Conservation (phyloP, 2,329 filamentous ascomycete species). For the Arthrobotrys pseudoclavata region DNA sequence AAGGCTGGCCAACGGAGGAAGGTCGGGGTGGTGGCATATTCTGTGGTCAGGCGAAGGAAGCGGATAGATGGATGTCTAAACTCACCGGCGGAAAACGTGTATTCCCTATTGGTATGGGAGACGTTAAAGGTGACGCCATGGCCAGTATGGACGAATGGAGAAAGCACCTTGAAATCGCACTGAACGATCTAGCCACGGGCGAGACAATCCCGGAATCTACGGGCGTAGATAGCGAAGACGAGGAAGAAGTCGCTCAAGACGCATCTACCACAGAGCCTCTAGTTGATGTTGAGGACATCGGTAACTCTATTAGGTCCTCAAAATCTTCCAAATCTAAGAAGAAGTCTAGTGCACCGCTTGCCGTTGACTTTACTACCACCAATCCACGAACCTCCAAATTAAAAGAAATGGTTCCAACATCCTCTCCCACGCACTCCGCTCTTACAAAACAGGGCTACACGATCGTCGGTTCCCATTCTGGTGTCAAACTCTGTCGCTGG, state of each 20-base stretch:
- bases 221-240: conserved; percentile 62
- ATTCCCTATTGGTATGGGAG: conserved; percentile 88
- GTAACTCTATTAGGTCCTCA: conserved; percentile 60
- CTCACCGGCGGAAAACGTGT: conserved; percentile 79
- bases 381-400: conserved; percentile 69
- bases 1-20: conserved; percentile 90
- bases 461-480: conserved; percentile 91
- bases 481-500: conserved; percentile 84
- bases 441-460: conserved; percentile 97
- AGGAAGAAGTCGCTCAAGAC: conserved; percentile 60
- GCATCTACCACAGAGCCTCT: conserved; percentile 60
- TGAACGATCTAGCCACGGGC: conserved; percentile 69
- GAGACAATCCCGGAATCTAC: conserved; percentile 62
- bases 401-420: conserved; percentile 95
- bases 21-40: conserved; percentile 74
- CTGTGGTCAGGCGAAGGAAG: conserved; percentile 88
- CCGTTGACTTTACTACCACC: conserved; percentile 85
- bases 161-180: conserved; percentile 78
- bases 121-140: conserved; percentile 72
- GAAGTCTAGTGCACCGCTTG: conserved; percentile 71
- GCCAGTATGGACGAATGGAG: conserved; percentile 82
- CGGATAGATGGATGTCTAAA: conserved; percentile 98
- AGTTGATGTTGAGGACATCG: conserved; percentile 63
- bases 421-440: conserved; percentile 87
- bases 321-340: conserved; percentile 72